Conservation (phyloP, 495 filamentous ascomycete species). For the Aspergillus sclerotiicarbonarius region DNA sequence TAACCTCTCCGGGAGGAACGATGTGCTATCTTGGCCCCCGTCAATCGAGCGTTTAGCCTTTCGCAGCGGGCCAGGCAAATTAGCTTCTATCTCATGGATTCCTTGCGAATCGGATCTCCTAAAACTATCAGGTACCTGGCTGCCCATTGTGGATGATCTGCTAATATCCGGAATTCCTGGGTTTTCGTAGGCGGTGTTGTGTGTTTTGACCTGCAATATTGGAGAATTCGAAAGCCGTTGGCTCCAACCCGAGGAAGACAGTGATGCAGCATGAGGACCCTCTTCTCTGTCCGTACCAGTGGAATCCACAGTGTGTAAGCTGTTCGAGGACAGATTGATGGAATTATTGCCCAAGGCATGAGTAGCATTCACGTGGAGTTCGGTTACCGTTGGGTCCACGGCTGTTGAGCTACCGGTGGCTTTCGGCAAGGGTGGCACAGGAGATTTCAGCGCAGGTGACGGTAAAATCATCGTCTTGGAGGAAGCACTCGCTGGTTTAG, state of each 20-base stretch:
- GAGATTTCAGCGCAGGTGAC: constrained; percentile 38
- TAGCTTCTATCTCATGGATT: constrained; percentile 24
- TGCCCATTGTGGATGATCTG: constrained; percentile 19
- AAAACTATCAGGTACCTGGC: constrained; percentile 23
- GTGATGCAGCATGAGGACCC: constrained; percentile 24
- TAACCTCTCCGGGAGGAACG: constrained; percentile 22
- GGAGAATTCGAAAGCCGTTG: constrained; percentile 37
- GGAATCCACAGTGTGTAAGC: constrained; percentile 29
- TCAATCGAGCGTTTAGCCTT: constrained; percentile 31
- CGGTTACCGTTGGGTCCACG: constrained; percentile 47
- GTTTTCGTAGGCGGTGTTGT: constrained; percentile 28
- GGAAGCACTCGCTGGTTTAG: constrained; percentile 50
- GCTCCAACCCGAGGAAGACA: constrained; percentile 32
- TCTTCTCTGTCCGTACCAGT: constrained; percentile 34
- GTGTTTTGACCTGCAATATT: constrained; percentile 28
- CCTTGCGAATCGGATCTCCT: constrained; percentile 31
- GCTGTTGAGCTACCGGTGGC: constrained; percentile 36
- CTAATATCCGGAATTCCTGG: constrained; percentile 15
- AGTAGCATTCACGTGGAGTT: constrained; percentile 55
- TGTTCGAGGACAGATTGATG: constrained; percentile 28
- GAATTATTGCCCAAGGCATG: constrained; percentile 38
- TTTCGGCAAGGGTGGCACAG: constrained; percentile 46
- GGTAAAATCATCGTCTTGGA: constrained; percentile 52
- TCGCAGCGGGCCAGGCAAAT: constrained; percentile 19
- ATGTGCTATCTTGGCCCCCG: constrained; percentile 17